Evolutionary conservation across 2,329 filamentous ascomycete species (phyloP).

Genomic region (Fusarium sp.): DNA sequence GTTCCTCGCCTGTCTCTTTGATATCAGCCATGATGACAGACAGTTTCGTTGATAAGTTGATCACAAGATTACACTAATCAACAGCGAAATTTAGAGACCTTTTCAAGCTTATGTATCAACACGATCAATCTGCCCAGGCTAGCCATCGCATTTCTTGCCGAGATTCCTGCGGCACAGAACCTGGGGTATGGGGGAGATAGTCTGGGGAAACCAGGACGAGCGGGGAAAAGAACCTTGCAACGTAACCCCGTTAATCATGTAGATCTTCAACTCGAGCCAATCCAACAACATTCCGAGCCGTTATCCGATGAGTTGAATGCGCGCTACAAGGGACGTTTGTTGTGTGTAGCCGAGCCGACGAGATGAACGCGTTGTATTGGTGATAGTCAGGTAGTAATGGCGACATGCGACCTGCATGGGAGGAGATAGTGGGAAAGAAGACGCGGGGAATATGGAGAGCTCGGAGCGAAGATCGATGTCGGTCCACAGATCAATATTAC

Average conservation of each 20-base stretch:
- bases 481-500: rapidly evolving
- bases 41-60: background rate
- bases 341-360: background rate
- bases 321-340: background rate
- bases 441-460: background rate
- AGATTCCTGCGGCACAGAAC: background rate
- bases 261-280: background rate
- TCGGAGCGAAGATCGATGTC: background rate
- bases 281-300: background rate
- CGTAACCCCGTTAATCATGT: background rate
- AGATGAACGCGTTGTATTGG: background rate
- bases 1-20: background rate
- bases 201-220: slow-evolving; percentile 3
- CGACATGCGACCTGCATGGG: background rate
- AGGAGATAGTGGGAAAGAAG: background rate
- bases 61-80: too few species aligned
- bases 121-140: background rate
- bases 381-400: background rate
- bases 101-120: background rate
- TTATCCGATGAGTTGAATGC: background rate
- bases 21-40: background rate
- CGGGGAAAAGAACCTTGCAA: slow-evolving; percentile 6
- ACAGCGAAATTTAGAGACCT: background rate
- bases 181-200: background rate
- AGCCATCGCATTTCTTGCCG: background rate